Evolutionary conservation across 176 grass and related monocot genomes (phyloP).

Genomic region (Aegilops tauschii): DNA sequence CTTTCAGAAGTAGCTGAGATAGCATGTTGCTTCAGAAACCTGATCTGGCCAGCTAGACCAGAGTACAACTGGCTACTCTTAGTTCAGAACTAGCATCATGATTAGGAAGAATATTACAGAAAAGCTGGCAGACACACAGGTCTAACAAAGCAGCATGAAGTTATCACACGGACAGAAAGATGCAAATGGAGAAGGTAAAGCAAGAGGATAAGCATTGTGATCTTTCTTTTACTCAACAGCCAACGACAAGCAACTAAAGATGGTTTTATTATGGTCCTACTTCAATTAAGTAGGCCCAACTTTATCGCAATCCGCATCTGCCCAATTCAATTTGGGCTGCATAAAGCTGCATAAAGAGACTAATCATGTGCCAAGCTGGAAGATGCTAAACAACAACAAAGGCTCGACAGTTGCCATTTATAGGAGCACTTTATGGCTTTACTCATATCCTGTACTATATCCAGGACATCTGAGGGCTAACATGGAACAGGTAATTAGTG

Average conservation of each 20-base stretch:
- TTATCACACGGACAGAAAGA: slow-evolving; percentile 38
- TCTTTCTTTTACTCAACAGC: slow-evolving; percentile 33
- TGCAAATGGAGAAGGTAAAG: slow-evolving; percentile 41
- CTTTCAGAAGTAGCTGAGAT: not conserved
- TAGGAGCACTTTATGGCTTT: slow-evolving; percentile 17
- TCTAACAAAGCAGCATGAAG: slow-evolving; percentile 51
- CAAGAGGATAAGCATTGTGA: slow-evolving; percentile 35
- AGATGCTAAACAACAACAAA: not conserved
- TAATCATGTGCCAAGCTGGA: slow-evolving; percentile 43
- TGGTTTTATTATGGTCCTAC: slow-evolving; percentile 35
- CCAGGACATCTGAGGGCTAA: slow-evolving; percentile 7
- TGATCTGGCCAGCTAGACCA: slow-evolving; percentile 27
- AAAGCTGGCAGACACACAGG: slow-evolving; percentile 45
- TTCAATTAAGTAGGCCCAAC: slow-evolving; percentile 47
- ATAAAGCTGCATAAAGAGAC: slow-evolving; percentile 31
- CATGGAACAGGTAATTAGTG: not conserved
- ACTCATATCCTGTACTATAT: slow-evolving; percentile 3
- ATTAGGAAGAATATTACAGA: slow-evolving; percentile 29
- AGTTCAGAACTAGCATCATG: slow-evolving; percentile 24
- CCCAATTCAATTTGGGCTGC: slow-evolving; percentile 34
- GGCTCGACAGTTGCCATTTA: slow-evolving; percentile 14
- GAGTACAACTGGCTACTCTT: slow-evolving; percentile 11
- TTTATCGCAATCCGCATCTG: slow-evolving; percentile 44
- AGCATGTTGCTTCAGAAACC: not conserved
- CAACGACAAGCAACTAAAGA: slow-evolving; percentile 45